Conservation (phyloP, 139 green algal genomes). For the Auxenochlorella pyrenoidosa region DNA sequence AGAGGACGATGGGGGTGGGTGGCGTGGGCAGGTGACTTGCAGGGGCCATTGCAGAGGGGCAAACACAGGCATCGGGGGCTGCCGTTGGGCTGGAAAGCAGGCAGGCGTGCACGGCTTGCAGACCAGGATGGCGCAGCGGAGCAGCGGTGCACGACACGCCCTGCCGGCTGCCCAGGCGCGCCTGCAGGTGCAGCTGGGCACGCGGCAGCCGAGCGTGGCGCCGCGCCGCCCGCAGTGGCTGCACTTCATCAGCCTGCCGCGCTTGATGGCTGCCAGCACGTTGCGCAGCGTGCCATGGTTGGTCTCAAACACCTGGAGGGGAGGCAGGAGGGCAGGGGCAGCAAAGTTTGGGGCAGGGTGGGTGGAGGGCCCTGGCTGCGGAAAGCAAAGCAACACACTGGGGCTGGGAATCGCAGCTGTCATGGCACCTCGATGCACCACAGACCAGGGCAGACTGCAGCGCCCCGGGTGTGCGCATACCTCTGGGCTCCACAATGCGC, state of each 20-base stretch:
- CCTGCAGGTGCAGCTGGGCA: conserved; percentile 62
- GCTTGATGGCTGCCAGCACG: conserved; percentile 56
- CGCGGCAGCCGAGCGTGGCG: conserved; percentile 78
- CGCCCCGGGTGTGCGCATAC: conserved; percentile 23
- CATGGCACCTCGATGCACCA: neutral
- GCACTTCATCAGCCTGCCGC: conserved; percentile 55
- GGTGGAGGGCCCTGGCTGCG: neutral
- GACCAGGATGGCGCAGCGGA: too few relatives aligned
- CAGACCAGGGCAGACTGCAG: neutral
- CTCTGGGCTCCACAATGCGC: conserved; percentile 77
- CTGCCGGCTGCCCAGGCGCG: neutral
- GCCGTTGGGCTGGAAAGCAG: neutral
- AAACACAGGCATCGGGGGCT: too few relatives aligned
- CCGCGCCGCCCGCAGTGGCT: conserved; percentile 62
- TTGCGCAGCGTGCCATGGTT: conserved; percentile 48
- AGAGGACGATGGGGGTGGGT: too few relatives aligned
- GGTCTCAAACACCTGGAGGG: conserved; percentile 63
- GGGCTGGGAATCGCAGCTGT: neutral
- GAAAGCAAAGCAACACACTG: too few relatives aligned
- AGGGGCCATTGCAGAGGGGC: too few relatives aligned
- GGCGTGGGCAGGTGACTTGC: too few relatives aligned
- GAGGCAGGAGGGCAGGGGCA: neutral
- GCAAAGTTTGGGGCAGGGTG: neutral
- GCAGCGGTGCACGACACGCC: too few relatives aligned
- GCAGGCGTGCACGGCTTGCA: too few relatives aligned